These are phyloP conservation scores for Leccinum truebloodii DNA, from an alignment of 768 basidiomycete species.

Conservation along the genomic window DNA sequence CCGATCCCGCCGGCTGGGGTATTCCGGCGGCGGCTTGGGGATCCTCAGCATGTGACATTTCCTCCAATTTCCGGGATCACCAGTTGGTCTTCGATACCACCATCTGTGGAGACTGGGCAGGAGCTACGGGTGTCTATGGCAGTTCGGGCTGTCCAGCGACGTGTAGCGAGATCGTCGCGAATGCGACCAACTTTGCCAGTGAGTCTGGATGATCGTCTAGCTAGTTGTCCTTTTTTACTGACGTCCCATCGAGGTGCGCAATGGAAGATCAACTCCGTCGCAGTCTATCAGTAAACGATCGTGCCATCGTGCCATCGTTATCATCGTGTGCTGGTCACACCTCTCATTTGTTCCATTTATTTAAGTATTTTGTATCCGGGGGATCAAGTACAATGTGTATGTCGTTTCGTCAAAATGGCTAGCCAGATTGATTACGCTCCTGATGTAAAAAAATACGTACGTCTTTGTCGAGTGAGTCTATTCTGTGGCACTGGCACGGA, in stretches of 20 bases:
- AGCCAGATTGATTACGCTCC: background rate
- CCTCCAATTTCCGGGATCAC: constrained; percentile 50
- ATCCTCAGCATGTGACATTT: constrained; percentile 47
- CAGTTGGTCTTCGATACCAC: constrained; percentile 42
- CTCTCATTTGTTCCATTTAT: background rate
- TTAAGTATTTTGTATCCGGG: background rate
- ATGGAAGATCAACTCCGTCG: constrained; percentile 58
- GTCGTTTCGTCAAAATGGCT: background rate
- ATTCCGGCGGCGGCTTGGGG: constrained; percentile 53
- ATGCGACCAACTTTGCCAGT: constrained; percentile 56
- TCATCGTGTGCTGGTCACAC: background rate
- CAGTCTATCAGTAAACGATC: constrained; percentile 42
- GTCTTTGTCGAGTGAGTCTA: background rate
- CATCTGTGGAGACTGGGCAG: constrained; percentile 35
- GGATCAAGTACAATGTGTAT: background rate
- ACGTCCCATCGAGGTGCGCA: constrained; percentile 43
- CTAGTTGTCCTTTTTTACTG: background rate
- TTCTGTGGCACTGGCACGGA: background rate
- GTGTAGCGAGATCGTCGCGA: constrained; percentile 47
- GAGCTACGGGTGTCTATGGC: constrained; percentile 9
- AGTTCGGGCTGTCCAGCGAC: constrained; percentile 41
- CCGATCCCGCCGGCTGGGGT: constrained; percentile 51
- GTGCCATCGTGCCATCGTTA: background rate
- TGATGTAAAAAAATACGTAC: background rate
- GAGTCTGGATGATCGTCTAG: constrained; percentile 14